Evolutionary conservation across 495 filamentous ascomycete species (phyloP), one percentile per base, ranked within the genome.

Genomic region (Lasiosphaeria miniovina): DNA sequence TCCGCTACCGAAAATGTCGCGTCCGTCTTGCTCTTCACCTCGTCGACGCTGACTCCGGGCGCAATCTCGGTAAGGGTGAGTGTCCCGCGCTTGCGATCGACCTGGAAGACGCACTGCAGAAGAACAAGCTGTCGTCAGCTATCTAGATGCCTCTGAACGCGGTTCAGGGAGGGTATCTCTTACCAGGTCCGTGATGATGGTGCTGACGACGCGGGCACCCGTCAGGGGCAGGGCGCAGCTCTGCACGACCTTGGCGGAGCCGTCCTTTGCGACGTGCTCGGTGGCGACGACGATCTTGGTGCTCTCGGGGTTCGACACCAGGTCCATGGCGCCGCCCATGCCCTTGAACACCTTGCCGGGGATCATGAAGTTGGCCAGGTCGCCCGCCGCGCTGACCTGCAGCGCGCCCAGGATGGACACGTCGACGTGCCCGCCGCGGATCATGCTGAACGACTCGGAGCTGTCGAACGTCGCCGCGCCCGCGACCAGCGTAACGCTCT

Each of bases 281-380:
- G 83, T 86, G 6, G 82, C 78, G 0, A 86, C 82, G 6, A 86
- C 82, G 57, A 86, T 82, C 71, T 84, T 85, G 49, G 83, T 86
- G 53, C 68, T 73, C 55, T 83, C 77, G 34, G 83, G 83, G 65
- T 85, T 84, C 24, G 76, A 80, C 14, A 85, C 82, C 36, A 86
- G 73, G 65, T 86, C 83, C 83, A 86, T 86, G 12, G 83, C 83
- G 9, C 83, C 83, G 48, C 83, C 83, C 77, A 86, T 85, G 31
- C 83, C 83, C 76, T 85, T 86, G 71, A 87, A 80, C 53, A 79
- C 75, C 68, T 84, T 85, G 14, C 83, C 83, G 0, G 83, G 83
- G 56, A 86, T 80, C 83, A 86, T 86, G 71, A 83, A 86, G 66
- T 86, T 86, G 17, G 83, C 83, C 51, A 86, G 63, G 63, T 86